These are phyloP conservation scores for Penicillium egyptiacum DNA, from an alignment of 495 filamentous ascomycete species.

Conservation along the genomic window DNA sequence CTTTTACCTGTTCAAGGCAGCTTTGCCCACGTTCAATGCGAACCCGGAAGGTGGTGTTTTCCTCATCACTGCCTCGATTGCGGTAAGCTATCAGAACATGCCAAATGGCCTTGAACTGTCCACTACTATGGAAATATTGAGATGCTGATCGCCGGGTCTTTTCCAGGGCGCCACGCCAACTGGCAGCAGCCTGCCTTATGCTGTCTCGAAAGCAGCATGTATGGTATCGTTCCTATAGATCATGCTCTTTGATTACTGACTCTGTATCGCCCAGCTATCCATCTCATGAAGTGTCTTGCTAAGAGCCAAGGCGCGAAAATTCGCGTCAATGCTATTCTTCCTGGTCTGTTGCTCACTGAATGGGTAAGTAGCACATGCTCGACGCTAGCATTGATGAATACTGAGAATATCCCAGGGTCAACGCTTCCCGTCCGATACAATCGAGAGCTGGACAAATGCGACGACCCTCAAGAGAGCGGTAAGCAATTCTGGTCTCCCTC, in stretches of 20 bases:
- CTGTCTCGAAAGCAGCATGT: slow-evolving; percentile 65
- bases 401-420: slow-evolving; percentile 37
- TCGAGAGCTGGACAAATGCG: slow-evolving; percentile 39
- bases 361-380: slow-evolving; percentile 52
- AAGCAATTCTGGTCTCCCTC: slow-evolving; percentile 12
- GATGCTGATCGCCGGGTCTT: background rate
- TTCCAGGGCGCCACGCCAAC: slow-evolving; percentile 43
- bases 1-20: slow-evolving; percentile 60
- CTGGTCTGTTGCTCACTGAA: slow-evolving; percentile 68
- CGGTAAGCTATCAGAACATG: slow-evolving; percentile 33
- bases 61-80: slow-evolving; percentile 66
- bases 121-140: background rate
- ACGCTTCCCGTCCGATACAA: slow-evolving; percentile 43
- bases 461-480: slow-evolving; percentile 48
- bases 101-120: background rate
- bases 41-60: slow-evolving; percentile 70
- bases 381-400: background rate
- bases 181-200: slow-evolving; percentile 65
- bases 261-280: slow-evolving; percentile 45
- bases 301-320: slow-evolving; percentile 63
- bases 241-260: slow-evolving; percentile 7
- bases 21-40: slow-evolving; percentile 62
- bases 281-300: slow-evolving; percentile 73
- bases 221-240: slow-evolving; percentile 2
- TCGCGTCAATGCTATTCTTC: slow-evolving; percentile 65